Percentiles rank a stretch among this genome's conserved stretches.
These are phyloP conservation scores for Microbotryum saponariae DNA, from an alignment of 1,284 basidiomycete species.

Conservation along the genomic window DNA sequence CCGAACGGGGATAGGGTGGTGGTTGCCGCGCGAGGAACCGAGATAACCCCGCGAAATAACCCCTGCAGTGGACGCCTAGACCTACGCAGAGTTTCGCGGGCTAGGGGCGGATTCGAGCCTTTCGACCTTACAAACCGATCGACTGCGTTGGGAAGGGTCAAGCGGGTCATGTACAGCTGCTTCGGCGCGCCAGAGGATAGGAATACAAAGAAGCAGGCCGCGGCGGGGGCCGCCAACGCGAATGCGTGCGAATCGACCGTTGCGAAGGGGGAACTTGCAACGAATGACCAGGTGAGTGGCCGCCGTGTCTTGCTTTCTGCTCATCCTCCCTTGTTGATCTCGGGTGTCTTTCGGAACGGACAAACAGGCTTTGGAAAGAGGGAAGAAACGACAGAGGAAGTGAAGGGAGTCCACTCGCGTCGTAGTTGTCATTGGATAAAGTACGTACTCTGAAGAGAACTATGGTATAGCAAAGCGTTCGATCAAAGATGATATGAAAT, in stretches of 20 bases:
- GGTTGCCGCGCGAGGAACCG: no score
- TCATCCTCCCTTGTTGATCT: no score
- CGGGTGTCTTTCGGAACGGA: background rate
- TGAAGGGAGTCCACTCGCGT: conserved; percentile 1
- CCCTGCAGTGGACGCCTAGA: no score
- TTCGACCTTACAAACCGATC: conserved; percentile 63
- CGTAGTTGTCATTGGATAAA: no score
- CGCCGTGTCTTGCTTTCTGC: conserved; percentile 41
- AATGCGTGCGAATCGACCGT: background rate
- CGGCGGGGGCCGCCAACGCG: conserved; percentile 54
- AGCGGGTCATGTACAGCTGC: conserved; percentile 65
- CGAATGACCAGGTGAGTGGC: conserved; percentile 71
- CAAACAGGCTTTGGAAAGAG: conserved; percentile 68
- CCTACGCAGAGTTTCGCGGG: no score
- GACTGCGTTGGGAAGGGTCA: conserved; percentile 78
- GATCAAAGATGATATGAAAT: no score
- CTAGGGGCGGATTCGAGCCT: no score
- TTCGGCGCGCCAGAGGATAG: conserved; percentile 38
- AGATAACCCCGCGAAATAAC: no score
- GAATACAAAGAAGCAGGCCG: conserved; percentile 55
- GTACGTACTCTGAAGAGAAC: no score
- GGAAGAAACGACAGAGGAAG: conserved; percentile 66
- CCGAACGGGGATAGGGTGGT: no score
- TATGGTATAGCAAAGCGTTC: no score
- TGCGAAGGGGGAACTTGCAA: conserved; percentile 67